Evolutionary conservation across 108 stramenopile genomes (phyloP).

Genomic region (Skeletonema grethae): DNA sequence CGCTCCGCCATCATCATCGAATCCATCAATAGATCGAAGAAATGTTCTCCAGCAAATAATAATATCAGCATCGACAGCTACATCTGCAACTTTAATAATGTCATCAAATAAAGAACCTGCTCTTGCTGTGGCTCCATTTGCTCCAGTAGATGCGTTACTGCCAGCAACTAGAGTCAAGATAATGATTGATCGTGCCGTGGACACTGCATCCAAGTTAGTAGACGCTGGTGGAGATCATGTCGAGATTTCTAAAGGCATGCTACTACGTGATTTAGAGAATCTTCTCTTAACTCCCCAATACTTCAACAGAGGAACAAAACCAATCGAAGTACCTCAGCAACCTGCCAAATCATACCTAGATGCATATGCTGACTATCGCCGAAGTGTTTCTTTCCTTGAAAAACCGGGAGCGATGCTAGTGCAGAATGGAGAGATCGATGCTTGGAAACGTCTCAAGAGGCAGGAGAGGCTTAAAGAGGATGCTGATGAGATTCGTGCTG

Average conservation of each 20-base stretch:
- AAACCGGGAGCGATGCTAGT: constrained; percentile 57
- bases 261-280: constrained; percentile 32
- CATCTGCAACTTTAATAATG: neutral
- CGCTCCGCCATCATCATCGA: neutral
- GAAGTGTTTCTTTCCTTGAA: constrained; percentile 39
- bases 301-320: constrained; percentile 29
- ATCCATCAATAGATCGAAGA: neutral
- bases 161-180: constrained; percentile 53
- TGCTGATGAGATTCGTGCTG: constrained; percentile 49
- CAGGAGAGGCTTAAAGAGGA: constrained; percentile 44
- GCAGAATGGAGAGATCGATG: constrained; percentile 56
- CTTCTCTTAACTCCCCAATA: constrained; percentile 51
- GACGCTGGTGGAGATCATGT: neutral
- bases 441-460: constrained; percentile 62
- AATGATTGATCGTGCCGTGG: constrained; percentile 44
- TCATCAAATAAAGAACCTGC: constrained; percentile 2
- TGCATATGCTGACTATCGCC: constrained; percentile 41
- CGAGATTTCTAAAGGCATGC: neutral
- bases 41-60: neutral
- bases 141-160: constrained; percentile 50
- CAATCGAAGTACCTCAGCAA: constrained; percentile 23
- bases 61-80: neutral
- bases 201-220: constrained; percentile 22
- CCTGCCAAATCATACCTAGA: constrained; percentile 53
- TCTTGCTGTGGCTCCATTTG: constrained; percentile 40